A percentile compares a stretch with the other conserved stretches of the same genome.
Evolutionary conservation across 2,329 filamentous ascomycete genomes (phyloP).

Genomic region (Keithomyces neogunnii): DNA sequence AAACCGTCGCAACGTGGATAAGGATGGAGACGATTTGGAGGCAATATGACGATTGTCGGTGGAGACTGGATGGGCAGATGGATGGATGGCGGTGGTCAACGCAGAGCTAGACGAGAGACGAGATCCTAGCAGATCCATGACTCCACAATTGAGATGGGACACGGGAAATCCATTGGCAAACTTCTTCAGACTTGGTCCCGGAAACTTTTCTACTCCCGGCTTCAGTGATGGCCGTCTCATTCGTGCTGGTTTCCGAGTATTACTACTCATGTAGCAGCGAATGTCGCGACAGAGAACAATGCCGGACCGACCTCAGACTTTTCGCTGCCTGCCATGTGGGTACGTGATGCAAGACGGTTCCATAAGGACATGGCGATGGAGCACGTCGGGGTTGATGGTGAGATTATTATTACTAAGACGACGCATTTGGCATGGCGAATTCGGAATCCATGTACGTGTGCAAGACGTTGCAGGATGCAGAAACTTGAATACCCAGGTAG

Average conservation of each 20-base stretch:
- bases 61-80: constrained; percentile 1
- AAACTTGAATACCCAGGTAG: no score
- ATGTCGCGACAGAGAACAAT: background rate
- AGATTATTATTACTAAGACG: no score
- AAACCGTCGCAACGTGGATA: constrained; percentile 3
- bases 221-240: background rate
- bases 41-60: constrained; percentile 9
- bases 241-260: background rate
- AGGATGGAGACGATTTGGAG: constrained; percentile 4
- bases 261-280: background rate
- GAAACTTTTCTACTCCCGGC: background rate
- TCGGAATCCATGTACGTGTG: no score
- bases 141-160: constrained; percentile 7
- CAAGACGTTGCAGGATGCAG: no score
- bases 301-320: background rate
- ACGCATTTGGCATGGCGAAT: no score
- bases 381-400: background rate
- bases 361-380: background rate
- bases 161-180: background rate
- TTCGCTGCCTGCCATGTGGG: background rate
- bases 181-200: background rate
- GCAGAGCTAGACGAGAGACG: background rate
- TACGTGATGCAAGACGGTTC: background rate
- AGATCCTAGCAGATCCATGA: constrained; percentile 8
- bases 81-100: background rate